Evolutionary conservation across 2,329 filamentous ascomycete genomes (phyloP), one percentile per base, ranked within the genome.

Genomic region (Sclerotinia spermophila): DNA sequence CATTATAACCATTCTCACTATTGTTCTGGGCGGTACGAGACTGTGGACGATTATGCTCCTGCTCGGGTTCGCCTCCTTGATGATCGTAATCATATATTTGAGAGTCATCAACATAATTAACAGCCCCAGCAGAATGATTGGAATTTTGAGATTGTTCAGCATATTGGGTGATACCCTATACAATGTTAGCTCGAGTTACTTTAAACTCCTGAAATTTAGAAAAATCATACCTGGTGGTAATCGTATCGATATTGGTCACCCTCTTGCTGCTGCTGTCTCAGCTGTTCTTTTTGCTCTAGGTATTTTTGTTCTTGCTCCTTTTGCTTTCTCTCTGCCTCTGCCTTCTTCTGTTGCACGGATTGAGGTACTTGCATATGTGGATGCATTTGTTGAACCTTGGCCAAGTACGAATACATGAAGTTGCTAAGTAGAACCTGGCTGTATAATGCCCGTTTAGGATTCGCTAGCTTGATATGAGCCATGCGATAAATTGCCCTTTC

Each of bases 351-450:
- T 48, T 92, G 89, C 24, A 85, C 83, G 67, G 92, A 94, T 48
- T 92, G 87, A n/a, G 93, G 93, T 58, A 97, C 90, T 77, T 96
- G 92, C 82, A 97, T 92, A 78, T 97, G 93, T 58, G 96, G 96
- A 80, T 99, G 96, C 93, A 97, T 97, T 78, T 96, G 94, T 82
- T 99, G 96, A 60, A 99, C 96, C 81, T 98, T 99, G 73, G 96
- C 96, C 74, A 99, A 87, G 80, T 99, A 99, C 71, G 94, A 96
- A 83, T 99, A 99, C 96, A 99, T 99, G 82, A 99, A 99, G 81
- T 99, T 99, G 82, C 94, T 97, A 75, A 99, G 87, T 71, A 99
- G 85, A 33, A 99, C 96, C 81, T 99, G 96, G 72, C 95, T 97
- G 79, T 97, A 91, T 67, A 99, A 83, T 55, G 95, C 92, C 70